Conservation (phyloP, 139 green algal genomes). For the Eudorina sp. region DNA sequence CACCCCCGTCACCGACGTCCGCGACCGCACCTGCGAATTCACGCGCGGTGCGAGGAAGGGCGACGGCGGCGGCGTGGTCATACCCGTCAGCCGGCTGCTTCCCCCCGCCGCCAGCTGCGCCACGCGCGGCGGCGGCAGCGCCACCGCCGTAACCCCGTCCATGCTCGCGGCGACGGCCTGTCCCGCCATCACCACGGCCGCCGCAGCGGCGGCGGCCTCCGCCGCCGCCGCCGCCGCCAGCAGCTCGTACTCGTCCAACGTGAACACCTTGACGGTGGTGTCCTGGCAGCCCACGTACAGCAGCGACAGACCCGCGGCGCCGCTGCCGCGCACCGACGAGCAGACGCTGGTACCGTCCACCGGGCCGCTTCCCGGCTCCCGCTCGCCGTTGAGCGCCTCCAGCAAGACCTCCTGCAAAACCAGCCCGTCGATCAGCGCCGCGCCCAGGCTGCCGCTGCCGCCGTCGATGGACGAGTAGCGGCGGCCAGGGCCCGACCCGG, state of each 20-base stretch:
- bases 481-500: background rate
- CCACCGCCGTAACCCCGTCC: background rate
- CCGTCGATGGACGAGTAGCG: background rate
- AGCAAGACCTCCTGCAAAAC: background rate
- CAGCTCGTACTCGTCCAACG: conserved; percentile 28
- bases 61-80: background rate
- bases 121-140: background rate
- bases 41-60: background rate
- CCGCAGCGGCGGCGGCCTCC: background rate
- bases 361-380: background rate
- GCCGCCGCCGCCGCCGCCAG: conserved; percentile 3
- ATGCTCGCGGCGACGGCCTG: background rate
- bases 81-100: background rate
- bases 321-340: background rate
- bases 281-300: conserved; percentile 66
- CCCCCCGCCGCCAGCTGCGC: background rate
- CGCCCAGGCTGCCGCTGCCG: background rate
- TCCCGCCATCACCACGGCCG: background rate
- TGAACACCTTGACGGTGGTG: conserved; percentile 64
- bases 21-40: background rate
- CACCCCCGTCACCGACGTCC: conserved; percentile 5
- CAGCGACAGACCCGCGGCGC: conserved; percentile 5
- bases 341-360: background rate
- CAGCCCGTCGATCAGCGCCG: background rate
- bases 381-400: background rate